Evolutionary conservation across 2,329 filamentous ascomycete genomes (phyloP).

Genomic region (Beauveria pseudobassiana): DNA sequence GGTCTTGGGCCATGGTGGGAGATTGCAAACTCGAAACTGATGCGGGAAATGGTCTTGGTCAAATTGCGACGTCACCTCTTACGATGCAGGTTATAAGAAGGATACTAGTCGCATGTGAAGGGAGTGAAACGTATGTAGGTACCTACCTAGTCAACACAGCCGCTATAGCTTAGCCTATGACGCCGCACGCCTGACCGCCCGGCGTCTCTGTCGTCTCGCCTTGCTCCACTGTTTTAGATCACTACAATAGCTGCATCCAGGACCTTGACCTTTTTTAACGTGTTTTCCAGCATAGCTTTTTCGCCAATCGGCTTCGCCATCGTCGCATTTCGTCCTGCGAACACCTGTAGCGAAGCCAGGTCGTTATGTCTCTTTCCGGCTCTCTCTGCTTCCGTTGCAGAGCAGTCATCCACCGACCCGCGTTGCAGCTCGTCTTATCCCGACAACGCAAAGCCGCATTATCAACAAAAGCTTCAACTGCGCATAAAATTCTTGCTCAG

Average conservation of each 20-base stretch:
- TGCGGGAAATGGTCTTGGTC: neutral
- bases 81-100: neutral
- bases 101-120: conserved; percentile 3
- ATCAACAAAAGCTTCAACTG: conserved; percentile 15
- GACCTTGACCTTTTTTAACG: neutral
- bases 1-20: conserved; percentile 62
- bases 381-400: conserved; percentile 25
- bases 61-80: neutral
- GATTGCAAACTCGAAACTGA: neutral
- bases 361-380: neutral
- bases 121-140: conserved; percentile 3
- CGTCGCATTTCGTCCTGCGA: too few species aligned
- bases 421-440: conserved; percentile 11
- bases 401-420: conserved; percentile 18
- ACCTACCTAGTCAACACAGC: neutral
- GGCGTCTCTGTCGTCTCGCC: neutral
- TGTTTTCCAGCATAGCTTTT: neutral
- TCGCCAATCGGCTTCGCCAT: neutral
- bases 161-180: conserved; percentile 5
- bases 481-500: conserved; percentile 49
- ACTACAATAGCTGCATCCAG: neutral
- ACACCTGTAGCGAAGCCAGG: too few species aligned
- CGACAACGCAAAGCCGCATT: conserved; percentile 10
- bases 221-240: conserved; percentile 8
- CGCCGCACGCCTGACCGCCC: conserved; percentile 11